Base-by-base conservation (phyloP, 305 asterid species). In the Vinca major region DNA sequence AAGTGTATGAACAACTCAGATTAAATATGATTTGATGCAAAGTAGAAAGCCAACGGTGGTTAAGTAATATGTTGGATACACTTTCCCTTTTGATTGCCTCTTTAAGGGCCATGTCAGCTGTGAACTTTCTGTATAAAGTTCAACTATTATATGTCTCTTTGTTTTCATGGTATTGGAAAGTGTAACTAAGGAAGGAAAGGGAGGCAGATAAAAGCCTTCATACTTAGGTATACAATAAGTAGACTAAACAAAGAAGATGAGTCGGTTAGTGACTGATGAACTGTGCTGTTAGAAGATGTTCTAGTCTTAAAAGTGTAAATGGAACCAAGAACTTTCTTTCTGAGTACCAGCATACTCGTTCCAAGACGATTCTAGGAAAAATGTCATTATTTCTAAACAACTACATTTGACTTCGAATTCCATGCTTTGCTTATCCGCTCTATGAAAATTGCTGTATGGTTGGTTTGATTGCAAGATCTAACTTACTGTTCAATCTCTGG, bases 361-460 rank as follows among this genome's bases (percentile, higher is more conserved):
- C 67, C 10, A 13, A 11, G 7, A 37, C 0, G 33, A 13, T 17
- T 50, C 12, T 43, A 8, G 20, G 63, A 12, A 45, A 20, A 45
- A 52, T 51, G 45, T 53, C 36, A n/a, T 8, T 33, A 43, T 61
- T 39, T 33, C 43, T 49, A 20, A 43, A 63, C 40, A 7, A 33
- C 48, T 61, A 26, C 37, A 40, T 44, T 19, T 44, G 43, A 45
- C 11, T 14, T 63, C 19, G 49, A 16, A 73, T 52, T 26, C 44
- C 40, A 44, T 68, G 12, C n/a, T 44, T 51, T 14, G 58, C n/a
- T 57, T 57, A 5, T 71, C 49, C 10, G 26, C 65, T 10, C 63
- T 54, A 16, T 21, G 6, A 44, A 12, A 47, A 50, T 12, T 37
- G 2, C 57, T 49, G 45, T 65, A 36, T 36, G 13, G 20, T 65